Conservation (phyloP, 305 asterid species). For the Rubia balearica region DNA sequence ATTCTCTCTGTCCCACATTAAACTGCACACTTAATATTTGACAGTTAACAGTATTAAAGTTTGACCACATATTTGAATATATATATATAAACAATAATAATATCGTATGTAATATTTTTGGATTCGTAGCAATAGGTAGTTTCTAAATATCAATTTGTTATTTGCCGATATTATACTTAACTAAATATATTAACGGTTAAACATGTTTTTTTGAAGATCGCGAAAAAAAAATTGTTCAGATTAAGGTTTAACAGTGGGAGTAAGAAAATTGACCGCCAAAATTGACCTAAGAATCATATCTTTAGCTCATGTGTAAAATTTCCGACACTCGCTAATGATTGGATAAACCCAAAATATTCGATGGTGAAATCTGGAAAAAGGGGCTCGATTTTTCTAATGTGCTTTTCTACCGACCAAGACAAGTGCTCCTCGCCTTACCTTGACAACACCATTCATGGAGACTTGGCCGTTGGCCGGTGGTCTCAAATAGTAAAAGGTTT, state of each 20-base stretch:
- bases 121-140: too few species aligned
- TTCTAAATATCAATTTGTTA: too few species aligned
- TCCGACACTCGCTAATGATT: background rate
- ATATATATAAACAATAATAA: too few species aligned
- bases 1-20: background rate
- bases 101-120: too few species aligned
- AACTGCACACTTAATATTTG: too few species aligned
- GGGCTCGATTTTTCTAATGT: background rate
- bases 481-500: background rate
- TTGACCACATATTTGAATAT: too few species aligned
- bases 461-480: slow-evolving; percentile 10
- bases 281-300: background rate
- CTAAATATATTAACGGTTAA: too few species aligned
- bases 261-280: background rate
- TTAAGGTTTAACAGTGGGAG: too few species aligned
- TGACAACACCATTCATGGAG: background rate
- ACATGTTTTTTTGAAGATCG: too few species aligned
- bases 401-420: slow-evolving; percentile 11
- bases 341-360: background rate
- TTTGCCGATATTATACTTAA: too few species aligned
- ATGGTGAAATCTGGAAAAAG: background rate
- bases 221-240: too few species aligned
- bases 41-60: too few species aligned
- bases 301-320: background rate
- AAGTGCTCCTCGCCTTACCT: background rate